Evolutionary conservation across 495 filamentous ascomycete species (phyloP).

Genomic region (Halenospora varia): DNA sequence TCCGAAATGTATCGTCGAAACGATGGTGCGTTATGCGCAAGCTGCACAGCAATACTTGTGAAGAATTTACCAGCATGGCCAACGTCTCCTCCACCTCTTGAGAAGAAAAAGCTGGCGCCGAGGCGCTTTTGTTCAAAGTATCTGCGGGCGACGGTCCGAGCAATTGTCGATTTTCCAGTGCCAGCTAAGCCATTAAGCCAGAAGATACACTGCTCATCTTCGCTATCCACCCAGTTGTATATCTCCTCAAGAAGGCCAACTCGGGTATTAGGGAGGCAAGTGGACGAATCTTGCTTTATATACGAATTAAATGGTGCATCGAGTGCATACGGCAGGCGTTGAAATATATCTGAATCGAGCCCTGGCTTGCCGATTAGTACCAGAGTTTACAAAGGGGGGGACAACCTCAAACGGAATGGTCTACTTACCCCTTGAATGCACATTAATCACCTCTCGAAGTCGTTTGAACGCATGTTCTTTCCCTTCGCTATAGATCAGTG

Average conservation of each 20-base stretch:
- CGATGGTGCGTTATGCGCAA: background rate
- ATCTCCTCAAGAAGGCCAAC: slow-evolving; percentile 20
- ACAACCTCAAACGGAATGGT: no score
- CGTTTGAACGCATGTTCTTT: background rate
- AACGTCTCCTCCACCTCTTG: background rate
- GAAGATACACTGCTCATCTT: slow-evolving; percentile 13
- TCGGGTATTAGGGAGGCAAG: slow-evolving; percentile 27
- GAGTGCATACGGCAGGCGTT: slow-evolving; percentile 11
- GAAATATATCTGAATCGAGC: no score
- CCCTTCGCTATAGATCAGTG: background rate
- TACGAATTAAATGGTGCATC: slow-evolving; percentile 15
- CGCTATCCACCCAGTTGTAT: slow-evolving; percentile 17
- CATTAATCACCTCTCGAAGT: no score
- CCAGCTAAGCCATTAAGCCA: background rate
- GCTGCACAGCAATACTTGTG: background rate
- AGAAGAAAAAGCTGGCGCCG: background rate
- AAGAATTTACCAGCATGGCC: background rate
- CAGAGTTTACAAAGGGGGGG: no score
- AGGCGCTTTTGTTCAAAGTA: background rate
- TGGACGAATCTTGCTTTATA: background rate
- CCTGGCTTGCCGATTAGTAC: no score
- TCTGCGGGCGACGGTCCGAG: background rate
- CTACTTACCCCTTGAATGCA: no score
- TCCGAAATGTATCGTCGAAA: background rate
- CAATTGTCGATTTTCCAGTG: background rate